Evolutionary conservation across 176 grass and related monocot species (phyloP), one percentile per base, ranked within the genome.

Genomic region (Tillandsia fasciculata): DNA sequence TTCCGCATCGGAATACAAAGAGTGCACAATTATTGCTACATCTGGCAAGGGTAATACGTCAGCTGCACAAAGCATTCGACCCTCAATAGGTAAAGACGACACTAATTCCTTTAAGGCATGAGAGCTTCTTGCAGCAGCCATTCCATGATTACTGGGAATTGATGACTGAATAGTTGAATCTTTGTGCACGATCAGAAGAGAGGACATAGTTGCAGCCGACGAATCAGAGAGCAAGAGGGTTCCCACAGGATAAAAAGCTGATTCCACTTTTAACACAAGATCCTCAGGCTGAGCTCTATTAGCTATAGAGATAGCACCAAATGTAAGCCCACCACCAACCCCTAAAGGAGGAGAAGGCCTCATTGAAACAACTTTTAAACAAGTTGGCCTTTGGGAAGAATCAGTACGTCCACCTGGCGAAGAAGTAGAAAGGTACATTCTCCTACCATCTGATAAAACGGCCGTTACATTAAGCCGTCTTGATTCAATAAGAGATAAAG

Each of bases 381-480:
- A 87, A 42, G 81, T 85, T 23, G 93, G 93, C 73, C 84, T 97
- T 71, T 90, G 93, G 74, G 77, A 26, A 87, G 71, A 89, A 83
- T 82, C 82, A 76, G 71, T 81, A 74, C 64, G 83, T 71, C 86
- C 85, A 75, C 83, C 78, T 70, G 90, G 83, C 63, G 56, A 77
- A 49, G 66, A 63, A 53, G 90, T 94, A 48, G 87, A 92, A 73
- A 91, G 73, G 61, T 92, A 97, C 53, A 97, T 52, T 80, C 93
- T 87, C 79, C 90, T 90, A 27, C 93, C 93, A 83, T 97, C 93
- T 65, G 93, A 97, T 76, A 97, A 77, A 81, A 97, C 84, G 74
- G 83, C 93, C 72, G 92, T 82, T 70, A 91, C 67, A 79, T 97
- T 83, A n/a, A 97, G 78, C 86, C 89, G 77, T 80, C 92, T 97